Conservation (phyloP, 768 basidiomycete species). For the Suillus hirtellus region DNA sequence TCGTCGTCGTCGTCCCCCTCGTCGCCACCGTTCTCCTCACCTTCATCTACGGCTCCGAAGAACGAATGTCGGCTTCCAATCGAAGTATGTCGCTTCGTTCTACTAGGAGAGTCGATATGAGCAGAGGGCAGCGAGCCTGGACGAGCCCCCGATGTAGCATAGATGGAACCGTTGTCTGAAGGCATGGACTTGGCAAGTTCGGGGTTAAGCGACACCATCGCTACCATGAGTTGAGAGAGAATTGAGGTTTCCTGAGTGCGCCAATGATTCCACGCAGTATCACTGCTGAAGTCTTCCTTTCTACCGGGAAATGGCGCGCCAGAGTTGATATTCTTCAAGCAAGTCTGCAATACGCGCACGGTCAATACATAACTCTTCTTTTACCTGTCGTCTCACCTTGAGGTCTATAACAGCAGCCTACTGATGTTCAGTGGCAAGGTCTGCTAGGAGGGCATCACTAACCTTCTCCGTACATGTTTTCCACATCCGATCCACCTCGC, state of each 20-base stretch:
- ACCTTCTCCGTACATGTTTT: constrained; percentile 78
- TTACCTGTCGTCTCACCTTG: constrained; percentile 52
- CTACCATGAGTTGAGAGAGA: constrained; percentile 84
- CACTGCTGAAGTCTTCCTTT: constrained; percentile 82
- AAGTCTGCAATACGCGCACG: constrained; percentile 52
- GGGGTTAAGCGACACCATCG: constrained; percentile 84
- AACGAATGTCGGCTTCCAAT: constrained; percentile 70
- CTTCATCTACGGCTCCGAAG: constrained; percentile 33
- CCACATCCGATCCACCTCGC: constrained; percentile 69
- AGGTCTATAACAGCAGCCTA: constrained; percentile 85
- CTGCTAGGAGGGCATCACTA: constrained; percentile 12
- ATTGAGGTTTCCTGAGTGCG: constrained; percentile 76
- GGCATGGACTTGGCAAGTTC: constrained; percentile 80
- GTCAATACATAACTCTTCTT: not conserved
- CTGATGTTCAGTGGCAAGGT: constrained; percentile 15
- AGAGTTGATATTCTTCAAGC: constrained; percentile 87
- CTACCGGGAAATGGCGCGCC: constrained; percentile 82
- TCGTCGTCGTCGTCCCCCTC: constrained; percentile 61
- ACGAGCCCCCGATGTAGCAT: constrained; percentile 37
- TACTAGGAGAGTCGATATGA: constrained; percentile 26
- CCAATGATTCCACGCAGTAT: constrained; percentile 86
- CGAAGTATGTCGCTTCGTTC: constrained; percentile 53
- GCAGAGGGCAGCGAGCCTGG: constrained; percentile 55
- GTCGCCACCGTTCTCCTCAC: constrained; percentile 34
- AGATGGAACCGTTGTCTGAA: constrained; percentile 39